Evolutionary conservation across 1,139 yeast genomes (phyloP).

Genomic region (Arxiozyma telluris): DNA sequence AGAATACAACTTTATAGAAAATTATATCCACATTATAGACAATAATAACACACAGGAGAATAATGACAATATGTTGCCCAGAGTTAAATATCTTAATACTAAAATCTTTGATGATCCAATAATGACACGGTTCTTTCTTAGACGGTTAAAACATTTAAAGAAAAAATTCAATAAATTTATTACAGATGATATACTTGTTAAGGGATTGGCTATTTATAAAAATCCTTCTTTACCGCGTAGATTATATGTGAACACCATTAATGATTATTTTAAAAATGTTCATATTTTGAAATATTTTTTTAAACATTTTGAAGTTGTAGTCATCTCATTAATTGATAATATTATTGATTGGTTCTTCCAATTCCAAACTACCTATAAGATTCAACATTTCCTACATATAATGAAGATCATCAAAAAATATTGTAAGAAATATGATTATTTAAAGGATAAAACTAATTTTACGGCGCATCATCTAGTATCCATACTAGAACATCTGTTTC

Average conservation of each 20-base stretch:
- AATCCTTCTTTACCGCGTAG: conserved; percentile 10
- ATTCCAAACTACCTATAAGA: conserved; percentile 6
- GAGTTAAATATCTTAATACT: background rate
- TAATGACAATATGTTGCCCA: background rate
- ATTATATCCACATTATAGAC: background rate
- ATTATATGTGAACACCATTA: conserved; percentile 12
- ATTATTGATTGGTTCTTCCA: conserved; percentile 18
- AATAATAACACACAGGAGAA: background rate
- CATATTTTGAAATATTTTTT: conserved; percentile 11
- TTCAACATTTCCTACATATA: conserved; percentile 10
- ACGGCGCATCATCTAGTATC: conserved; percentile 2
- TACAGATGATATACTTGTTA: background rate
- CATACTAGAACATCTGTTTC: background rate
- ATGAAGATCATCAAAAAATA: conserved; percentile 8
- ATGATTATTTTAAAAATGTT: conserved; percentile 10
- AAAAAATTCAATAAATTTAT: conserved; percentile 2
- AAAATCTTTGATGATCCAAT: conserved; percentile 2
- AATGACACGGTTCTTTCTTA: conserved; percentile 4
- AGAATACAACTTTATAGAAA: background rate
- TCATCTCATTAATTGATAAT: conserved; percentile 10
- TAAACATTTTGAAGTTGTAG: conserved; percentile 10
- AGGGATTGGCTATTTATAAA: background rate
- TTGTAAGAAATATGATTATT: conserved; percentile 4
- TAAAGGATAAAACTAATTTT: background rate
- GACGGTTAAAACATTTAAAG: background rate